Percentiles rank a stretch among this genome's conserved stretches.
Evolutionary conservation across 768 basidiomycete genomes (phyloP).

Genomic region (Macrolepiota dolichaula): DNA sequence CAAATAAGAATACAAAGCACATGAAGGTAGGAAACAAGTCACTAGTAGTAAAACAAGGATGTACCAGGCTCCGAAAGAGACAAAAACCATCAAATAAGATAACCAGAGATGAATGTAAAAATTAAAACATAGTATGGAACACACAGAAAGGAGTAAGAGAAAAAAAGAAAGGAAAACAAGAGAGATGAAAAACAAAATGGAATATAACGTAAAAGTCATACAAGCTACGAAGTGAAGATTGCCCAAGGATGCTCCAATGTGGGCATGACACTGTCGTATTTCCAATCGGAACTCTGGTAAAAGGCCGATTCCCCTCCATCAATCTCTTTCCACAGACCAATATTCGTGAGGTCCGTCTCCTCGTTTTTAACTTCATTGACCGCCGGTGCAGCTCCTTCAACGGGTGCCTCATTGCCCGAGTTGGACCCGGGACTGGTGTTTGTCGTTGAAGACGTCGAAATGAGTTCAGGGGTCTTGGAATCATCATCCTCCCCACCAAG

Average conservation of each 20-base stretch:
- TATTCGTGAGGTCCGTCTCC: slow-evolving; percentile 52
- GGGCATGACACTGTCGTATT: slow-evolving; percentile 70
- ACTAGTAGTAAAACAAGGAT: slow-evolving; percentile 16
- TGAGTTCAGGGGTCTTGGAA: slow-evolving; percentile 66
- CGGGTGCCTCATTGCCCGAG: slow-evolving; percentile 24
- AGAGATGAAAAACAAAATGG: slow-evolving; percentile 17
- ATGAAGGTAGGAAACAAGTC: slow-evolving; percentile 22
- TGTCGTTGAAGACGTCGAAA: slow-evolving; percentile 66
- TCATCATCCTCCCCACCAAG: slow-evolving; percentile 59
- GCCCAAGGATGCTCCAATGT: slow-evolving; percentile 71
- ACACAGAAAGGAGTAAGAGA: slow-evolving; percentile 20
- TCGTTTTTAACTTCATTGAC: slow-evolving; percentile 50
- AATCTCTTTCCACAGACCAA: slow-evolving; percentile 65
- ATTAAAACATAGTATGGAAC: slow-evolving; percentile 16
- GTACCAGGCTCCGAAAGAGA: slow-evolving; percentile 38
- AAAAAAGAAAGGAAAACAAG: slow-evolving; percentile 6
- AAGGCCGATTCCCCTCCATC: slow-evolving; percentile 75
- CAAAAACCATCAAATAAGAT: slow-evolving; percentile 23
- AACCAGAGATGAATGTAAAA: slow-evolving; percentile 19
- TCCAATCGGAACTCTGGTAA: slow-evolving; percentile 61
- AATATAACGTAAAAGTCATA: slow-evolving; percentile 30
- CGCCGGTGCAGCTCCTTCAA: slow-evolving; percentile 3
- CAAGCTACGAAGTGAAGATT: slow-evolving; percentile 54
- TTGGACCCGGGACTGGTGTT: slow-evolving; percentile 77
- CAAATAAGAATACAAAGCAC: slow-evolving; percentile 19